Base-by-base conservation (phyloP, 108 stramenopile genomes). In the Conticribra guillardii region DNA sequence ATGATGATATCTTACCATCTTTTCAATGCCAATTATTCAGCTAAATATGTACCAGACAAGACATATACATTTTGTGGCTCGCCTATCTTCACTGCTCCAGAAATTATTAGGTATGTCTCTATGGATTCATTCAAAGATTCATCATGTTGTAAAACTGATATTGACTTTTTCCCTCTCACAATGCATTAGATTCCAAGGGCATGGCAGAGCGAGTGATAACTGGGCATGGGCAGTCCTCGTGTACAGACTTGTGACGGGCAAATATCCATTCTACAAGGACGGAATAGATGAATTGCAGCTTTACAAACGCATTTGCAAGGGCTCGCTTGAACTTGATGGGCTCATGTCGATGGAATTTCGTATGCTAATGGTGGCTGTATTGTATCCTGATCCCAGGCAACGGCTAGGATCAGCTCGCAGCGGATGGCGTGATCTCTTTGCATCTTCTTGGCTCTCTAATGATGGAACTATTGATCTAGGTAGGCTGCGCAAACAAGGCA, bases 271-370 rank as follows among this genome's bases (percentile, higher is more conserved):
- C 21, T 71, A 41, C 37, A 60, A 32, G 31, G 65, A 48, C 8
- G 65, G 60, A 47, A 73, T 78, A n/a, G 78, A 85, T 59, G 76
- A 84, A 60, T 31, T 80, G 31, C 37, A 47, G n/a, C 82, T 89
- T 33, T 89, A 67, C 60, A 79, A 82, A 54, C 78, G 82, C 23
- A 89, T 89, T 37, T 71, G 84, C 37, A 34, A 60, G 15, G 82
- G 85, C 9, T 28, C 52, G 2, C 23, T 67, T 28, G 54, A 67
- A 37, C 29, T 67, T 2, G 65, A 67, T 54, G 65, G 65, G 3
- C 16, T 31, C 9, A 67, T 67, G 65, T 30, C 65, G 1, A 54
- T 67, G 52, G 65, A 67, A 22, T 67, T 67, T 44, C 52, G 65
- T 22, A 31, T 67, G 33, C 65, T 67, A 1, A 67, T 67, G 31